Evolutionary conservation across 2,329 filamentous ascomycete species (phyloP), one percentile per base, ranked within the genome.

Genomic region (Ophiostoma perfectum): DNA sequence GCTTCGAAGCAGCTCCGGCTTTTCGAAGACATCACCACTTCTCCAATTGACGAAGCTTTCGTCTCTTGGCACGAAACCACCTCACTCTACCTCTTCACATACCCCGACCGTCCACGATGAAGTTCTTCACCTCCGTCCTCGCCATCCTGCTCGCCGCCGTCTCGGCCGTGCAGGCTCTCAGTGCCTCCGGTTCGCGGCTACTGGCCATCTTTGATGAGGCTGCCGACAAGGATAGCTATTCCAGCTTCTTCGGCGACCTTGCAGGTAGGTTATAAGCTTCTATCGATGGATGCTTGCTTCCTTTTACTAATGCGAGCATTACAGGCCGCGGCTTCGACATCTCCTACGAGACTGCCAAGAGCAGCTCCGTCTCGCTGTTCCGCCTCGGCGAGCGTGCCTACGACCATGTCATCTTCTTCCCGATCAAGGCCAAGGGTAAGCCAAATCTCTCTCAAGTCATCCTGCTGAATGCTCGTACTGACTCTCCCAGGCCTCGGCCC

Each of bases 401-500:
- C 80, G 94, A 98, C 80, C 94, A 99, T 80, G 81, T 98, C 72
- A 79, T 98, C 72, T 84, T 99, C 73, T 87, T 98, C 72, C 95
- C 95, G 66, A 88, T 89, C 70, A 96, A 94, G 80, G 87, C 91
- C 44, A 99, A 99, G 86, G 93, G 90, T 92, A 27, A 27, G 27
- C 27, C 27, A 27, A 27, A 27, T 27, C 27, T 27, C 27, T 27
- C 27, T 27, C 27, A 27, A 27, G 27, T 27, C 27, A 27, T 27
- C 27, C 27, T 27, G 27, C 2, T 27, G 27, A 2, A 27, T 27
- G 27, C 27, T 27, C 27, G 27, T 27, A 27, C 27, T 27, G 27
- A 27, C 27, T 27, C 27, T 27, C 27, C 2, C 27, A 27, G 27
- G 27, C 27, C 90, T 97, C 70, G 95, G 95, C 68, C 93, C 94